Conservation (phyloP, 306 rosid species). For the Sindora glabra region DNA sequence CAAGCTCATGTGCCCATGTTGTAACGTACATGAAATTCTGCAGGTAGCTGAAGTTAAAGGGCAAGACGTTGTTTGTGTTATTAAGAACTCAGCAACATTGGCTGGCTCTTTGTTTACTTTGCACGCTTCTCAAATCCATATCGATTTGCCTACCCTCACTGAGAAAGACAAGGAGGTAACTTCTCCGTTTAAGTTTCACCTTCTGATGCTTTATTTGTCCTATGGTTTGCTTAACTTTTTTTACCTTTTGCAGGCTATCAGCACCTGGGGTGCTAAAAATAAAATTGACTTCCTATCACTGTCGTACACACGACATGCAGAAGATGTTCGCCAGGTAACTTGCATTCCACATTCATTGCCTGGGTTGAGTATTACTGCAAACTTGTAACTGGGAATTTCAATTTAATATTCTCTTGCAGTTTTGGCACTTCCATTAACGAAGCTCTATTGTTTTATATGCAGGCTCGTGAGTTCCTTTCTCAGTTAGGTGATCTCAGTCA, state of each 20-base stretch:
- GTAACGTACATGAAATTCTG: slow-evolving; percentile 10
- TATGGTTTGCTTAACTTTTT: neutral
- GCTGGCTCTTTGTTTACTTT: slow-evolving; percentile 86
- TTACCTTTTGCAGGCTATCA: slow-evolving; percentile 52
- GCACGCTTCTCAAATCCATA: slow-evolving; percentile 86
- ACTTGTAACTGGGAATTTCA: neutral
- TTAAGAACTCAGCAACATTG: slow-evolving; percentile 88
- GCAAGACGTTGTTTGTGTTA: slow-evolving; percentile 67
- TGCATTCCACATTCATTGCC: slow-evolving; percentile 2
- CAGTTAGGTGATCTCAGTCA: slow-evolving; percentile 58
- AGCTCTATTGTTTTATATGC: slow-evolving; percentile 15
- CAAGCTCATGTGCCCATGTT: neutral
- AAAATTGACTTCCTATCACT: slow-evolving; percentile 87
- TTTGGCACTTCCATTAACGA: slow-evolving; percentile 6
- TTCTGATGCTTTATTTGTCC: neutral
- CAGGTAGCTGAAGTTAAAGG: slow-evolving; percentile 86
- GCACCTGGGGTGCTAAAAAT: slow-evolving; percentile 82
- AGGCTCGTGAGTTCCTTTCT: slow-evolving; percentile 91
- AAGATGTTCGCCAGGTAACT: slow-evolving; percentile 79
- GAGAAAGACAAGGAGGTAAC: slow-evolving; percentile 78
- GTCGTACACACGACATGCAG: slow-evolving; percentile 72
- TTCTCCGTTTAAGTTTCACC: neutral
- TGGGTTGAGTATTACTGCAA: slow-evolving; percentile 2
- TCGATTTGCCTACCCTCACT: slow-evolving; percentile 85
- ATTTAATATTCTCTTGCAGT: neutral